Base-by-base conservation (phyloP, 139 green algal genomes). In the Deuterostichococcus epilithicus region DNA sequence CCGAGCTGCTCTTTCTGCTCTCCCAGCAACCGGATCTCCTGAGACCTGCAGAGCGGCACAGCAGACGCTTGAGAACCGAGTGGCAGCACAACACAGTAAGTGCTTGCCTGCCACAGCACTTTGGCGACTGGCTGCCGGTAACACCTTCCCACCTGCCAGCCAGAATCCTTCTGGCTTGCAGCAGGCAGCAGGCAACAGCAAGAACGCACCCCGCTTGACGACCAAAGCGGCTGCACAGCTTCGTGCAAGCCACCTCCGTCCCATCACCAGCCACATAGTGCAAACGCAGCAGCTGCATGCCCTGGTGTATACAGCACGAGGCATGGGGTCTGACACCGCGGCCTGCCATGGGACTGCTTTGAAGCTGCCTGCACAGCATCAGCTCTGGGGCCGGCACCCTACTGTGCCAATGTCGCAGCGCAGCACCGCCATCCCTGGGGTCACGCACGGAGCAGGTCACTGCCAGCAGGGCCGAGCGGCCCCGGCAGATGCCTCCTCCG, bases 1-100 rank as follows among this genome's bases (percentile, higher is more conserved):
- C 88, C 88, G 42, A 91, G 66, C 70, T 76, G 82, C 23, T 84
- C 80, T 70, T 86, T 88, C 47, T 90, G 83, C 42, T 82, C 70
- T 0, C 74, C 83, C 30, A 93, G 67, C 26, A 93, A 63, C 6
- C 85, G 80, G 28, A 93, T 85, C 58, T 90, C 81, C 10, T 72
- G 38, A 38, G 68, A 77, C 26, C 83, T 87, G 83, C 74, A 70
- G 34, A 63, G 36, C 22, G 22, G 5, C 36, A 13, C 22, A 22
- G 13, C 35, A 5, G 18, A 47, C 13, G 1, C 22, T 58, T 10
- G 37, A 60, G 15, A 60, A 18, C 45, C 28, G 26, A 45, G 26
- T 32, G 44, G 39, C 72, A 68, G 36, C 20, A 22, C n/a, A 32
- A 69, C 44, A 44, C 60, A 42, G 35, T 45, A 5, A 47, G 28